Percentiles rank a stretch among this genome's conserved stretches.
Conservation (phyloP, 306 rosid species). For the Vachellia collinsii region DNA sequence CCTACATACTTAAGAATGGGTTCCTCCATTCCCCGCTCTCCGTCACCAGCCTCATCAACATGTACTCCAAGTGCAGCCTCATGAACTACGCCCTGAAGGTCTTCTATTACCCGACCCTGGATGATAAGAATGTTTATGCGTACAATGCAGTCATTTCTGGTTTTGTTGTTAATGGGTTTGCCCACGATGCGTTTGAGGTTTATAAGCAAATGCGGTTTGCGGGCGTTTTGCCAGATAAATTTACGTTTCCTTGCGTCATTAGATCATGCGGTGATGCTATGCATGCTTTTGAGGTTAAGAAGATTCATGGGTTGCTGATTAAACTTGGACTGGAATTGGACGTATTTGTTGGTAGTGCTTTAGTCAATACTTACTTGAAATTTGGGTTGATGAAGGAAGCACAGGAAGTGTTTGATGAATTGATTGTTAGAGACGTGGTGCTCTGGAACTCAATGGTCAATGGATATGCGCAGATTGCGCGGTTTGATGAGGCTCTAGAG, state of each 20-base stretch:
- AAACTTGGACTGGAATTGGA: constrained; percentile 79
- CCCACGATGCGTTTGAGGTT: constrained; percentile 46
- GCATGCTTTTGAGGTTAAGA: constrained; percentile 59
- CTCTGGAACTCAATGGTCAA: constrained; percentile 88
- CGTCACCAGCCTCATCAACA: constrained; percentile 78
- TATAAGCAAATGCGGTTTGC: constrained; percentile 58
- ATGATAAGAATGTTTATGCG: constrained; percentile 63
- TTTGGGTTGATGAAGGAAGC: constrained; percentile 63
- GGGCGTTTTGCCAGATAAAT: constrained; percentile 71
- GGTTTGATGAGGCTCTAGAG: constrained; percentile 64
- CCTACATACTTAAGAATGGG: constrained; percentile 55
- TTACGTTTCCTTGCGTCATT: constrained; percentile 73
- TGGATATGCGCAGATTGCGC: constrained; percentile 71
- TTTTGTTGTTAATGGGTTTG: constrained; percentile 55
- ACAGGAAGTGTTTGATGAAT: constrained; percentile 60
- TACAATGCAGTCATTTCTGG: constrained; percentile 83
- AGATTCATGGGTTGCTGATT: constrained; percentile 72
- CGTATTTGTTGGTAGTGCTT: constrained; percentile 80
- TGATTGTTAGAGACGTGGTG: constrained; percentile 76
- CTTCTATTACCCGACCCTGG: constrained; percentile 45
- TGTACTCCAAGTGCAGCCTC: constrained; percentile 66
- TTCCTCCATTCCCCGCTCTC: constrained; percentile 58
- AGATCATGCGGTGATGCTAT: constrained; percentile 56
- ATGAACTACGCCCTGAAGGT: constrained; percentile 56
- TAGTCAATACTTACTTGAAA: constrained; percentile 69